Evolutionary conservation across 2,329 filamentous ascomycete genomes (phyloP).

Genomic region (Fusarium sp.): DNA sequence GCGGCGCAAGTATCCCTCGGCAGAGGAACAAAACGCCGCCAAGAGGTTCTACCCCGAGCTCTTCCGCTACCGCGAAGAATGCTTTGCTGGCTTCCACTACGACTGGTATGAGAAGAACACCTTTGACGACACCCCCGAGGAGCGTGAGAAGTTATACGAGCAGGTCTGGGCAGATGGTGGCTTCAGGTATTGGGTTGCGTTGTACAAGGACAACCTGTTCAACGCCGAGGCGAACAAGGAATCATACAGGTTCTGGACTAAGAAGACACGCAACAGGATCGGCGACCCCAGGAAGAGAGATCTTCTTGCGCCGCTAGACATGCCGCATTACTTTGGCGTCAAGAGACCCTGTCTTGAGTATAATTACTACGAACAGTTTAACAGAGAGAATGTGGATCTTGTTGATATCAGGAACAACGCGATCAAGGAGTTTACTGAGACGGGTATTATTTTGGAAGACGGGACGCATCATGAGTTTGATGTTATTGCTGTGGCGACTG

Average conservation of each 20-base stretch:
- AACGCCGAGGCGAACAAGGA: conserved; percentile 61
- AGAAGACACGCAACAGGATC: conserved; percentile 62
- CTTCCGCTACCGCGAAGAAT: conserved; percentile 63
- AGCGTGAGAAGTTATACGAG: conserved; percentile 62
- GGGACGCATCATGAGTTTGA: conserved; percentile 57
- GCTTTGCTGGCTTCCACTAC: conserved; percentile 69
- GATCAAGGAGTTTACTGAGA: conserved; percentile 56
- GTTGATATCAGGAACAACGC: conserved; percentile 55
- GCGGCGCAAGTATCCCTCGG: conserved; percentile 58
- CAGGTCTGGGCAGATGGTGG: conserved; percentile 62
- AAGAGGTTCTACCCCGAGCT: conserved; percentile 61
- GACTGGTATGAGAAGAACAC: conserved; percentile 65
- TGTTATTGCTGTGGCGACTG: conserved; percentile 58
- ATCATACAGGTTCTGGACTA: conserved; percentile 66
- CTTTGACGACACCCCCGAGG: conserved; percentile 63
- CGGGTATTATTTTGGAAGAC: conserved; percentile 54
- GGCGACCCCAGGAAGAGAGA: conserved; percentile 60
- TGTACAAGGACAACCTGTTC: conserved; percentile 64
- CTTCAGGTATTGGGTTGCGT: conserved; percentile 64
- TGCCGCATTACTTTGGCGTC: conserved; percentile 65
- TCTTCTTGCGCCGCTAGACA: conserved; percentile 62
- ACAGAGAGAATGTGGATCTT: conserved; percentile 55
- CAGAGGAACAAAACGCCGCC: conserved; percentile 53
- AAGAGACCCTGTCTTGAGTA: conserved; percentile 60
- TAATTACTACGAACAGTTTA: conserved; percentile 61